phyloP scores from a whole-genome alignment of 2,329 filamentous ascomycete genomes.

The Lachnellula hyalina region DNA sequence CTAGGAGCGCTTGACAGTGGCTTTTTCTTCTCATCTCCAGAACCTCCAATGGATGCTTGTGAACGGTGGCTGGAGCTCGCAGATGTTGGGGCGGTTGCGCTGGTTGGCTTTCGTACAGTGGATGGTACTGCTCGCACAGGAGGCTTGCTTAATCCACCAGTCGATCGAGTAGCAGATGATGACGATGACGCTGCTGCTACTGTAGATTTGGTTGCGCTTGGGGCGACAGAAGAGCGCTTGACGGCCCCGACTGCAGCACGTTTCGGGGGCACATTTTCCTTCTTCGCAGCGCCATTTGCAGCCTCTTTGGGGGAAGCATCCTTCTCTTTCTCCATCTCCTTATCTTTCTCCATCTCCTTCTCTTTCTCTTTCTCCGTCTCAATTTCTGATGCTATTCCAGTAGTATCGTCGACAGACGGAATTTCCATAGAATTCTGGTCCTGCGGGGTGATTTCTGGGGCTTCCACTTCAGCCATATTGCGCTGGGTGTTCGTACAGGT shows the following conservation, averaged over 20 bases:
- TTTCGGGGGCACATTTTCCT: constrained; percentile 17
- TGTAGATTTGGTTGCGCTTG: constrained; percentile 24
- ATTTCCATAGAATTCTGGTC: constrained; percentile 20
- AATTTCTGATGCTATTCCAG: constrained; percentile 23
- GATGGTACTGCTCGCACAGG: constrained; percentile 27
- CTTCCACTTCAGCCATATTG: constrained; percentile 29
- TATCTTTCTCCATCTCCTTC: constrained; percentile 26
- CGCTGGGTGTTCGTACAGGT: constrained; percentile 1
- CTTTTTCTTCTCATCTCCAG: constrained; percentile 31
- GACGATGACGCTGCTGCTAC: not conserved
- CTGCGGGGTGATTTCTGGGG: constrained; percentile 16
- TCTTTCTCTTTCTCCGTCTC: constrained; percentile 27
- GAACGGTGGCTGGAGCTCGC: constrained; percentile 26
- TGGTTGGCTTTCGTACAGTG: constrained; percentile 27
- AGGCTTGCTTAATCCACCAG: constrained; percentile 31
- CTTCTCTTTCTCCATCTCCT: constrained; percentile 29
- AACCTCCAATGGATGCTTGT: constrained; percentile 26
- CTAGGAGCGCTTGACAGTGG: constrained; percentile 20
- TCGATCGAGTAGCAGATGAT: constrained; percentile 25
- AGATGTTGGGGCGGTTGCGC: constrained; percentile 29
- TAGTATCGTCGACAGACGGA: constrained; percentile 24
- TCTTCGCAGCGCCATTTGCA: constrained; percentile 19
- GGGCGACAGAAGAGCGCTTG: constrained; percentile 11
- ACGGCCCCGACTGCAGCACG: not conserved
- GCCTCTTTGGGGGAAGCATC: constrained; percentile 26